Percentiles rank a stretch among this genome's conserved stretches.
These are phyloP conservation scores for Sclerotinia nivalis DNA, from an alignment of 2,329 filamentous ascomycete species.

Conservation along the genomic window DNA sequence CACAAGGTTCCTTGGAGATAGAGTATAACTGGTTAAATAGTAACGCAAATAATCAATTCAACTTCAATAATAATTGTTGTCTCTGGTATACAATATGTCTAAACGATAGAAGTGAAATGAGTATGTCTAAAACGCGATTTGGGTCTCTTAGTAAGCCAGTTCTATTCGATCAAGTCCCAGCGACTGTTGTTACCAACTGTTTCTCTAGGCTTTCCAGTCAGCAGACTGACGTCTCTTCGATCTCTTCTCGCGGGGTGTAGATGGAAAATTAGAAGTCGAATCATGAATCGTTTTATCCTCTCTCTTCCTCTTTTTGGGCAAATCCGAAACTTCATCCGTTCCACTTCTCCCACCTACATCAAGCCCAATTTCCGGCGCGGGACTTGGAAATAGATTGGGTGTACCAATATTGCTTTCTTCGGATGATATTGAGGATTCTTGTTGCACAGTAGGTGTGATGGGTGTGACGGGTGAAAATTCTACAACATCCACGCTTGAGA, in stretches of 20 bases:
- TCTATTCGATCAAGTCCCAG: background rate
- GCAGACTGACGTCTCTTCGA: background rate
- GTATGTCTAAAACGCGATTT: background rate
- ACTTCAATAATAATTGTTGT: no score
- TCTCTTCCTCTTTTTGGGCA: background rate
- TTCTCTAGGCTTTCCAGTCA: background rate
- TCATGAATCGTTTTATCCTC: background rate
- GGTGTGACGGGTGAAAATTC: background rate
- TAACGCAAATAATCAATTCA: no score
- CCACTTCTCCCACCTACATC: fast-evolving
- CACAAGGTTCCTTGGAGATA: no score
- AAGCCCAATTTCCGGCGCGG: background rate
- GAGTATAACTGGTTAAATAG: no score
- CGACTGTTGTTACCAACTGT: fast-evolving
- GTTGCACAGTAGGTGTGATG: background rate
- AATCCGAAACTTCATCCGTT: background rate
- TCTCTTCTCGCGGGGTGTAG: background rate
- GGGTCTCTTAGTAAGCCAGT: background rate
- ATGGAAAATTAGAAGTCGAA: background rate
- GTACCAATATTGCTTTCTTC: background rate
- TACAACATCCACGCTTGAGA: background rate
- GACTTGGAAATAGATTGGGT: background rate
- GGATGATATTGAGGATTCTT: background rate
- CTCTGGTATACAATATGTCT: background rate
- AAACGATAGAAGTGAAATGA: background rate